Base-by-base conservation (phyloP, 78 protist species). In the Planoprotostelium fungivorum region DNA sequence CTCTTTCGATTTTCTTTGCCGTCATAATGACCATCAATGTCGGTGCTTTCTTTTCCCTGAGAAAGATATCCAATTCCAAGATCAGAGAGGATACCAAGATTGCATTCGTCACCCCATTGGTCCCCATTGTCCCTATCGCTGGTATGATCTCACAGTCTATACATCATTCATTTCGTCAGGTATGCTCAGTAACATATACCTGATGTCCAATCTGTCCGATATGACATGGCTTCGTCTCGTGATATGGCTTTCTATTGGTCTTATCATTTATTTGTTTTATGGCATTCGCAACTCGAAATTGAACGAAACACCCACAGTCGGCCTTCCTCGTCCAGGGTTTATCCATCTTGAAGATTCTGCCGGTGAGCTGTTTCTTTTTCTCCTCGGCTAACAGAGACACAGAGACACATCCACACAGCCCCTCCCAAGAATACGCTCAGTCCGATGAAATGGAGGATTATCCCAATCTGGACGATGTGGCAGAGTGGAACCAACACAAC, bases 171-270 rank as follows among this genome's bases (percentile, higher is more conserved):
- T 38, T 31, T 35, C 88, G 37, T 5, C 31, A 38, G 88, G 63
- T 23, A 37, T 37, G 29, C 34, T 86, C 1, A 38, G 38, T 0
- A 37, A 86, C 88, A 5, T 86, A 0, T 38, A 38, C 63, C 89
- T 93, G 35, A 93, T 93, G 93, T 38, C 90, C 28, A 38, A 88
- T 28, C 89, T 93, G 36, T 84, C 90, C 34, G 87, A 91, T 90
- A 88, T 38, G 29, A 88, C 96, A 0, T 93, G 96, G 96, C 83
- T 93, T 0, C 91, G 96, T 83, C 63, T 93, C 16, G 63, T 90
- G 29, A 90, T 93, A 39, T 93, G 96, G 96, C 83, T 93, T 31
- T 28, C 88, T 29, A 84, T 93, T 35, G 96, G 96, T 10, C 29
- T 91, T 1, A n/a, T 63, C 38, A 88, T 93, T 37, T 93, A 90